Percentiles rank a stretch among this genome's conserved stretches.
phyloP scores from a whole-genome alignment of 768 basidiomycete species.

The Rickenella mellea region DNA sequence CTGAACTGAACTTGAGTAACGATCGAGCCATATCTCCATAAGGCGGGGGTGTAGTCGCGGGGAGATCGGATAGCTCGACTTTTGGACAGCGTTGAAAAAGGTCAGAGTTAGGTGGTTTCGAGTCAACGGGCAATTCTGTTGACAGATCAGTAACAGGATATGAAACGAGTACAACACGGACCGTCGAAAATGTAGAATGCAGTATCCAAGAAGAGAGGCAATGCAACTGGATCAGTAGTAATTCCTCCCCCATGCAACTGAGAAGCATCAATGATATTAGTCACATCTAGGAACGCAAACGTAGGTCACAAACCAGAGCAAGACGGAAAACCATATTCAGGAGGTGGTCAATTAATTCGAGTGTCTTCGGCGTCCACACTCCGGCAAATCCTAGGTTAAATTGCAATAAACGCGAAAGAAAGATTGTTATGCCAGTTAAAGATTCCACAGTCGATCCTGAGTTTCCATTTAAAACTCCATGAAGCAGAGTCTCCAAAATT shows the following conservation, averaged over 20 bases:
- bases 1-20: slow-evolving; percentile 47
- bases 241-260: slow-evolving; percentile 50
- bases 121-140: slow-evolving; percentile 54
- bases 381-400: slow-evolving; percentile 61
- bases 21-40: slow-evolving; percentile 48
- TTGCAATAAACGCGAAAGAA: slow-evolving; percentile 60
- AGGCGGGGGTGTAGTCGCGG: slow-evolving; percentile 44
- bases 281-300: slow-evolving; percentile 3
- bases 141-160: neutral
- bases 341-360: slow-evolving; percentile 34
- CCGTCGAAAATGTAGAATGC: slow-evolving; percentile 68
- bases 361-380: slow-evolving; percentile 43
- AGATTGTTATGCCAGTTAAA: slow-evolving; percentile 35
- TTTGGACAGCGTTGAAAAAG: slow-evolving; percentile 58
- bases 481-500: slow-evolving; percentile 28
- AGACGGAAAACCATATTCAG: slow-evolving; percentile 36
- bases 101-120: slow-evolving; percentile 45
- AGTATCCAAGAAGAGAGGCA: slow-evolving; percentile 65
- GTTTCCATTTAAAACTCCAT: neutral
- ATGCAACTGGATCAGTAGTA: slow-evolving; percentile 45
- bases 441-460: neutral
- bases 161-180: slow-evolving; percentile 20
- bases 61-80: slow-evolving; percentile 38
- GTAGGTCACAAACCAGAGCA: slow-evolving; percentile 34
- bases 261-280: slow-evolving; percentile 1